These are phyloP conservation scores for Polyporus tsugae DNA, from an alignment of 1,284 basidiomycete genomes.

Conservation along the genomic window DNA sequence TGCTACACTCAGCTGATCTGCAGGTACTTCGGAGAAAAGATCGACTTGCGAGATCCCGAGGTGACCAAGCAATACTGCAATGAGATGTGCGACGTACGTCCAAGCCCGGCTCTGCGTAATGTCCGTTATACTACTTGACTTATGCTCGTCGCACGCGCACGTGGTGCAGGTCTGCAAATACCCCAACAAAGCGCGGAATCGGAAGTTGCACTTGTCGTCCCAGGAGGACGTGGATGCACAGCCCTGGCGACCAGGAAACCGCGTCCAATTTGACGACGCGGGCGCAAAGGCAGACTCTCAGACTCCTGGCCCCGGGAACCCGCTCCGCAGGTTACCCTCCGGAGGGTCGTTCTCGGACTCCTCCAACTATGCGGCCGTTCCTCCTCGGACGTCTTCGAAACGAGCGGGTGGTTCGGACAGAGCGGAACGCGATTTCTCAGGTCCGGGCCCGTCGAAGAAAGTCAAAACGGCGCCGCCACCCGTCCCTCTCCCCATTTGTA, in stretches of 20 bases:
- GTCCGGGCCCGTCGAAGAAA: constrained; percentile 17
- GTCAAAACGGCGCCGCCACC: constrained; percentile 19
- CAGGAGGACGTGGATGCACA: constrained; percentile 51
- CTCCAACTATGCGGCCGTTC: not conserved
- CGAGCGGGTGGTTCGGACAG: not conserved
- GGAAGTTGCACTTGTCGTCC: constrained; percentile 58
- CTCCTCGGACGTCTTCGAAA: constrained; percentile 5
- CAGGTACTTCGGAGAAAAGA: constrained; percentile 83
- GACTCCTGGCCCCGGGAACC: not conserved
- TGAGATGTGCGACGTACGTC: constrained; percentile 85
- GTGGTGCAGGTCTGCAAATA: constrained; percentile 73
- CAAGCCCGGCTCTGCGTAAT: not conserved
- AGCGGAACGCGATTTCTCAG: not conserved
- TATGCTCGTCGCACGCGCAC: not conserved
- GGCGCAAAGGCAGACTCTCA: constrained; percentile 36
- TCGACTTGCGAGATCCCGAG: constrained; percentile 60
- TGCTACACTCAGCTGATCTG: constrained; percentile 66
- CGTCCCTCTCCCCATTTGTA: constrained; percentile 26
- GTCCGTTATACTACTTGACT: not conserved
- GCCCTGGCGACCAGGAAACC: constrained; percentile 36
- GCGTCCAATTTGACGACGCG: constrained; percentile 35
- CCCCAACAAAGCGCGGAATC: constrained; percentile 65
- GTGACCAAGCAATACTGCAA: constrained; percentile 68
- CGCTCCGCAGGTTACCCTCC: not conserved
- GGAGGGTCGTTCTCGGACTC: not conserved